A percentile compares a stretch with the other conserved stretches of the same genome.
These are phyloP conservation scores for Neonectria ditissima DNA, from an alignment of 2,329 filamentous ascomycete genomes.

Conservation along the genomic window DNA sequence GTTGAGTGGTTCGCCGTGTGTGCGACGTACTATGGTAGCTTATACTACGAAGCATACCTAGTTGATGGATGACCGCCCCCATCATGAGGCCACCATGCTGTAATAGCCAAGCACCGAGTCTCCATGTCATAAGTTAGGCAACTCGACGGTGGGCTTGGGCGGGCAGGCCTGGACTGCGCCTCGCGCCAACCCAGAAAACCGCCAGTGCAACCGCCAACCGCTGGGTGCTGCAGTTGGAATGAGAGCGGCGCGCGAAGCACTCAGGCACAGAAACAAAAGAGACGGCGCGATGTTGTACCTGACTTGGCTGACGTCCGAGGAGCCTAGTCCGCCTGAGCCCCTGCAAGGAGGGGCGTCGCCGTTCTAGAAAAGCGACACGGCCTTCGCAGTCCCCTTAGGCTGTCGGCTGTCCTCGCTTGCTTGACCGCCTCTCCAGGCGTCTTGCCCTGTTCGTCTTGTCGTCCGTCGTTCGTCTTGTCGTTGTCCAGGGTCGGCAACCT, in stretches of 20 bases:
- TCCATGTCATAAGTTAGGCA: constrained; percentile 8
- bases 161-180: constrained; percentile 17
- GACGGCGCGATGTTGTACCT: neutral
- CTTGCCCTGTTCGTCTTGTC: constrained; percentile 4
- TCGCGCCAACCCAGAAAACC: constrained; percentile 7
- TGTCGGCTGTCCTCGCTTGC: neutral
- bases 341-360: constrained; percentile 16
- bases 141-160: neutral
- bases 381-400: constrained; percentile 1
- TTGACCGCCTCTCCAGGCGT: constrained; percentile 16
- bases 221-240: neutral
- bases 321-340: constrained; percentile 4
- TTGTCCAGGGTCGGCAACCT: neutral
- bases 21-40: neutral
- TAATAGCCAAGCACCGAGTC: constrained; percentile 15
- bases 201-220: constrained; percentile 11
- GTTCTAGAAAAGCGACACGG: constrained; percentile 13
- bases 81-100: constrained; percentile 19
- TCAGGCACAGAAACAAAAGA: neutral
- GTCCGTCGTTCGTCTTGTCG: constrained; percentile 4
- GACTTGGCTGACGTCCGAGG: constrained; percentile 1
- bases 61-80: constrained; percentile 20
- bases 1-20: constrained; percentile 1
- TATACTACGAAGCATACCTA: neutral
- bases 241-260: neutral